These are phyloP conservation scores for Blastocystis sp. DNA, from an alignment of 352 stramenopile species.

Conservation along the genomic window DNA sequence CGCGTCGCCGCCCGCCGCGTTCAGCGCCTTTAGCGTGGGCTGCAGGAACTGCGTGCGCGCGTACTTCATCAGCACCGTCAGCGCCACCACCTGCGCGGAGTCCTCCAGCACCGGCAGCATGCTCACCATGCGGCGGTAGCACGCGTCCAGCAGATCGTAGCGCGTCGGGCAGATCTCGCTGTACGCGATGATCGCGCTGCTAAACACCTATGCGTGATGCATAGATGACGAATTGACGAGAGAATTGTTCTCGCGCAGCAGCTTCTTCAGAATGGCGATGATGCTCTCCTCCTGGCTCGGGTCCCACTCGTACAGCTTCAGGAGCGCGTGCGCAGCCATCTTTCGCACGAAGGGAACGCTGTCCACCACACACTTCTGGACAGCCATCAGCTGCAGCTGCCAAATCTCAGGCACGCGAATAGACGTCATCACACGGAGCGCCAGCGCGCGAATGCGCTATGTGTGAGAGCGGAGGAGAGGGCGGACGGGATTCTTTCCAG, in stretches of 20 bases:
- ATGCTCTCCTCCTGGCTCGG: constrained; percentile 78
- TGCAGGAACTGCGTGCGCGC: constrained; percentile 81
- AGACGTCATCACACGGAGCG: constrained; percentile 81
- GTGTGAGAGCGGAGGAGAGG: not conserved
- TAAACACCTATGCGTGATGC: constrained; percentile 73
- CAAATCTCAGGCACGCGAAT: constrained; percentile 81
- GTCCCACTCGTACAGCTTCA: constrained; percentile 79
- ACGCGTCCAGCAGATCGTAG: constrained; percentile 78
- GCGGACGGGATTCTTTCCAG: constrained; percentile 75
- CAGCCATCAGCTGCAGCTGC: constrained; percentile 82
- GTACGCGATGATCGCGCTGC: constrained; percentile 79
- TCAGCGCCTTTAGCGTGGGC: constrained; percentile 71
- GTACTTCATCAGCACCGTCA: constrained; percentile 81
- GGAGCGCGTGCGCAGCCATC: constrained; percentile 80
- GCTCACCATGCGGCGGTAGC: constrained; percentile 80
- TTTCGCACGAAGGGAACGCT: constrained; percentile 81
- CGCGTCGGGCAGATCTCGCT: constrained; percentile 82
- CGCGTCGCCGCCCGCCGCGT: not conserved
- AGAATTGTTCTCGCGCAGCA: constrained; percentile 76
- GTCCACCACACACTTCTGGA: constrained; percentile 81
- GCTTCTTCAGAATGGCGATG: constrained; percentile 79
- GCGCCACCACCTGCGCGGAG: constrained; percentile 79
- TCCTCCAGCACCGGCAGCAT: constrained; percentile 81
- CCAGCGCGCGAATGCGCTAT: constrained; percentile 78
- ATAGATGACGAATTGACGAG: not conserved